Evolutionary conservation across 2,329 filamentous ascomycete genomes (phyloP).

Genomic region (Botrytis deweyae): DNA sequence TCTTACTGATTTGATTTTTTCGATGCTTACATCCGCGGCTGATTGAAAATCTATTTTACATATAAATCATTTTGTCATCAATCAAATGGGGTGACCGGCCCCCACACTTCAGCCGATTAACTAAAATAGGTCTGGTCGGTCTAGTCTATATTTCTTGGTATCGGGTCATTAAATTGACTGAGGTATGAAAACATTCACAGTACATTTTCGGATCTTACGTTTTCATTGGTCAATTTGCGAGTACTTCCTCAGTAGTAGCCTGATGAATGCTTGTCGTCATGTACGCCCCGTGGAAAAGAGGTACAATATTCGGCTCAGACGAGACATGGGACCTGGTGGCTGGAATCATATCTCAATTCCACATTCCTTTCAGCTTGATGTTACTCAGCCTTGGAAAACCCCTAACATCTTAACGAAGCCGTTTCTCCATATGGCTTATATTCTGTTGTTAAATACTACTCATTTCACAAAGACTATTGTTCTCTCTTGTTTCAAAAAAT

Average conservation of each 20-base stretch:
- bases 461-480: constrained; percentile 10
- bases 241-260: constrained; percentile 6
- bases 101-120: constrained; percentile 1
- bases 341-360: constrained; percentile 8
- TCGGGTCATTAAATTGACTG: not conserved
- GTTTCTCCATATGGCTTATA: constrained; percentile 3
- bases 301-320: constrained; percentile 8
- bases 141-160: constrained; percentile 1
- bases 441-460: constrained; percentile 2
- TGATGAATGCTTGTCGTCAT: constrained; percentile 18
- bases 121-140: not conserved
- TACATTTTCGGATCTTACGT: not conserved
- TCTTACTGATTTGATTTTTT: constrained; percentile 3
- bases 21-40: constrained; percentile 1
- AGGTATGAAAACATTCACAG: not conserved
- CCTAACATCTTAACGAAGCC: constrained; percentile 8
- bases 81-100: not conserved
- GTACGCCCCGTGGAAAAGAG: not conserved
- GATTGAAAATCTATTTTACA: not conserved
- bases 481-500: constrained; percentile 1
- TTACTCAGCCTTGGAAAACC: constrained; percentile 17
- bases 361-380: constrained; percentile 21
- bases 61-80: not conserved
- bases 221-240: constrained; percentile 18
- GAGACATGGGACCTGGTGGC: constrained; percentile 14